A percentile compares a stretch with the other conserved stretches of the same genome.
Conservation (phyloP, 2,329 filamentous ascomycete genomes). For the Aspergillus hortae region DNA sequence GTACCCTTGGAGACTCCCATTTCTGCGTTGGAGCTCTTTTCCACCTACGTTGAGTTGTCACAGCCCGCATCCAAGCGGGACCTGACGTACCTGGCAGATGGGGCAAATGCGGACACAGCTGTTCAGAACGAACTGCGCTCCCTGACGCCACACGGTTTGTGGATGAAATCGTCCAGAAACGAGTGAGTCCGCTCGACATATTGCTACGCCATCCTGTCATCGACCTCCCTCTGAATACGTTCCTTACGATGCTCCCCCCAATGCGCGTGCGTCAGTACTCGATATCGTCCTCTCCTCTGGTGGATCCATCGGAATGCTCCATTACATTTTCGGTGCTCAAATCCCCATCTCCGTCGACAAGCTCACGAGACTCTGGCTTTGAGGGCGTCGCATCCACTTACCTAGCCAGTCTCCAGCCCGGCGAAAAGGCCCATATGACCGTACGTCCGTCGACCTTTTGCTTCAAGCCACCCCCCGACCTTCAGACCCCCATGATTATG, state of each 20-base stretch:
- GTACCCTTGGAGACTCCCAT: conserved; percentile 57
- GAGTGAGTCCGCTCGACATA: conserved; percentile 58
- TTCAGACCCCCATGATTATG: conserved; percentile 38
- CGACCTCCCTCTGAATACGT: conserved; percentile 61
- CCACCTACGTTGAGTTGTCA: conserved; percentile 68
- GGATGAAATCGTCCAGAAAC: conserved; percentile 52
- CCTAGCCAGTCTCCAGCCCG: conserved; percentile 45
- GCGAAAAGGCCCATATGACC: conserved; percentile 30
- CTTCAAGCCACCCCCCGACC: conserved; percentile 34
- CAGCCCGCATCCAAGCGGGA: conserved; percentile 69
- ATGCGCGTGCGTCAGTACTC: conserved; percentile 79
- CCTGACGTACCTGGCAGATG: conserved; percentile 43
- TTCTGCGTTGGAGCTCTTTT: conserved; percentile 61
- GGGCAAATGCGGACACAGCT: conserved; percentile 48
- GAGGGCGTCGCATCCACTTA: conserved; percentile 62
- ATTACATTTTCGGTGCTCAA: conserved; percentile 68
- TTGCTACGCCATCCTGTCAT: conserved; percentile 62
- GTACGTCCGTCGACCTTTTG: conserved; percentile 33
- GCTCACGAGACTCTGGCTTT: conserved; percentile 39
- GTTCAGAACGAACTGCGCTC: conserved; percentile 41
- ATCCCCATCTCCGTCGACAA: conserved; percentile 42
- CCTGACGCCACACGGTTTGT: conserved; percentile 40
- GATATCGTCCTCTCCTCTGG: conserved; percentile 70
- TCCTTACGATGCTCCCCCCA: conserved; percentile 68
- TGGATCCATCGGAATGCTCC: conserved; percentile 54